These are phyloP conservation scores for Vigna radiata DNA, from an alignment of 306 rosid species.

Conservation along the genomic window DNA sequence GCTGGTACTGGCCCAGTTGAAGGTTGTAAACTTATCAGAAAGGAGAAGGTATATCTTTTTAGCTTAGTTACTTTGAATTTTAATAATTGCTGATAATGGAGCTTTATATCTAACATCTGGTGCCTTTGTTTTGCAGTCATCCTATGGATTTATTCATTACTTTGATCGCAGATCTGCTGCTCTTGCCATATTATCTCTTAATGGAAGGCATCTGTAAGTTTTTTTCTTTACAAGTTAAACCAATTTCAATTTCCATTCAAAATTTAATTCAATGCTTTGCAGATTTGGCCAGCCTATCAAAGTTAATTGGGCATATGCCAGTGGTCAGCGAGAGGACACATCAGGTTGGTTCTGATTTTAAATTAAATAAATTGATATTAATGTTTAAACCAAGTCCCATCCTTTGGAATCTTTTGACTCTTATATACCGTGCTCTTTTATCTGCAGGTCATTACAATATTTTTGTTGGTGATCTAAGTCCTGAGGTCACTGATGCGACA, in stretches of 20 bases:
- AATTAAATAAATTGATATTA: constrained; percentile 8
- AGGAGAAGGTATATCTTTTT: constrained; percentile 75
- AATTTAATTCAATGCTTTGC: constrained; percentile 43
- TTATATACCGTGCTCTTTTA: constrained; percentile 20
- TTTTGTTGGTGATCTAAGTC: constrained; percentile 98
- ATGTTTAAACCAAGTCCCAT: not conserved
- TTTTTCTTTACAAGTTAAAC: constrained; percentile 2
- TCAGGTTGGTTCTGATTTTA: constrained; percentile 65
- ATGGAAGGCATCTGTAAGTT: constrained; percentile 96
- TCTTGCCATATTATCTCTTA: constrained; percentile 88
- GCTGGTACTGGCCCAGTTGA: constrained; percentile 91
- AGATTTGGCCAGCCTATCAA: constrained; percentile 99
- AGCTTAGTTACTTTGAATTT: constrained; percentile 5
- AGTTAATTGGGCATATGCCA: constrained; percentile 99
- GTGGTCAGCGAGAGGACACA: constrained; percentile 99
- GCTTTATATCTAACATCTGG: constrained; percentile 33
- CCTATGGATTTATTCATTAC: constrained; percentile 95
- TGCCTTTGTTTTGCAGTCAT: constrained; percentile 73
- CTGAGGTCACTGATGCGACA: constrained; percentile 98
- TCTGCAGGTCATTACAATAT: constrained; percentile 93
- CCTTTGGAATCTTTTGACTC: constrained; percentile 15
- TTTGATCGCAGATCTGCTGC: constrained; percentile 98
- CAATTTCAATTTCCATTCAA: constrained; percentile 40
- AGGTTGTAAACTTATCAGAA: constrained; percentile 92
- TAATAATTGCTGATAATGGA: constrained; percentile 3